Evolutionary conservation across 768 basidiomycete species (phyloP), one percentile per base, ranked within the genome.

Genomic region (Hortiboletus flavorubellus): DNA sequence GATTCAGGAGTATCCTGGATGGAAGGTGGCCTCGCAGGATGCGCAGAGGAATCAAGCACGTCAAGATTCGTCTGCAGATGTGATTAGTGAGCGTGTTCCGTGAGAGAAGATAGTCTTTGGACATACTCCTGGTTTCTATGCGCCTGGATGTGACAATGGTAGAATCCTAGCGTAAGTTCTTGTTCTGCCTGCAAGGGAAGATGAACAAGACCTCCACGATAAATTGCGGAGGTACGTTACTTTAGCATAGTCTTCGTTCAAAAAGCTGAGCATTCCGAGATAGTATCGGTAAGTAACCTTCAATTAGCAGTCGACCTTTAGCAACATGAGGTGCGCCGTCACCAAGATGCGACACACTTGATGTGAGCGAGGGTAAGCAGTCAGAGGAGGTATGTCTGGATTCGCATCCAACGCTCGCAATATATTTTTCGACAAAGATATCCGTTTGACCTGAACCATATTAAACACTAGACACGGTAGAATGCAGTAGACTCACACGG

Each of bases 231-330:
- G n/a, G 12, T 45, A 37, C 59, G 69, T 33, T 46, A 87, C 92
- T 75, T 93, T 93, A 38, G 75, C 78, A 65, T 92, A 95, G 46
- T 96, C 89, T 68, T 98, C 97, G 64, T 91, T 91, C 57, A 98
- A 72, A 73, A 98, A 98, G 66, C 85, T 87, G 57, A 98, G 78
- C 85, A 98, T 91, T 59, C 96, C 97, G 46, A 97, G 73, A 68
- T 98, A 98, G 76, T 96, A 99, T 57, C 86, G 80, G 73, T 90
- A 97, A 23, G 95, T 95, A 48, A 97, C 93, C 89, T 93, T 74
- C 56, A 56, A 60, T 55, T 54, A 46, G 41, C 66, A 45, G 67
- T 64, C 23, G 37, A 46, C 33, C 41, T 61, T 51, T 51, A 54
- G 56, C 41, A 53, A 59, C 29, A 50, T 29, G 44, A 34, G 30